phyloP scores from a whole-genome alignment of 192 early-diverging fungal genomes.

The Backusella macrospora region DNA sequence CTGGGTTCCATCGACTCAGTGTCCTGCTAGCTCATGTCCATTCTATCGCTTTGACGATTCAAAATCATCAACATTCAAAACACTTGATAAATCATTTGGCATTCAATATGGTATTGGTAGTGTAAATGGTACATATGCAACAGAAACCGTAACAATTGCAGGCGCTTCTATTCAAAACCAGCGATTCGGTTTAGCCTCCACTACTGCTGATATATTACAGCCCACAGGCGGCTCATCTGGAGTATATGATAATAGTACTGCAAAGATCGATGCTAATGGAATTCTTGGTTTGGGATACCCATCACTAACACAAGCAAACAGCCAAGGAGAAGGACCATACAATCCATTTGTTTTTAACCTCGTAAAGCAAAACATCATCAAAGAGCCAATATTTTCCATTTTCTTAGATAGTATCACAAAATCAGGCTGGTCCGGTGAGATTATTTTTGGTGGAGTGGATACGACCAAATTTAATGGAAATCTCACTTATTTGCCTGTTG shows the following conservation, averaged over 20 bases:
- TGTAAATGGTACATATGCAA: constrained; percentile 37
- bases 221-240: not conserved
- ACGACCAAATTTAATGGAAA: constrained; percentile 45
- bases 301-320: constrained; percentile 29
- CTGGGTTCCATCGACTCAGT: constrained; percentile 36
- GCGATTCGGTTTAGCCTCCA: constrained; percentile 37
- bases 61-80: constrained; percentile 36
- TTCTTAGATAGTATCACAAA: constrained; percentile 22
- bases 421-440: constrained; percentile 43
- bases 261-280: constrained; percentile 28
- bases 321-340: constrained; percentile 21
- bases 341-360: constrained; percentile 43
- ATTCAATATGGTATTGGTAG: constrained; percentile 42
- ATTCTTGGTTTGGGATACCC: constrained; percentile 43
- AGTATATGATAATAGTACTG: not conserved
- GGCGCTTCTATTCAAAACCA: constrained; percentile 29
- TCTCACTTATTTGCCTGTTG: constrained; percentile 50
- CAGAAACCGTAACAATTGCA: constrained; percentile 30
- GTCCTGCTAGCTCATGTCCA: constrained; percentile 26
- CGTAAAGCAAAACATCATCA: constrained; percentile 21
- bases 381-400: constrained; percentile 36
- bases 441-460: constrained; percentile 59
- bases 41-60: constrained; percentile 25
- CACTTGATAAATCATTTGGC: constrained; percentile 15
- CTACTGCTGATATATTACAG: constrained; percentile 31